Base-by-base conservation (phyloP, 139 green algal species). In the Chlorella sorokiniana region DNA sequence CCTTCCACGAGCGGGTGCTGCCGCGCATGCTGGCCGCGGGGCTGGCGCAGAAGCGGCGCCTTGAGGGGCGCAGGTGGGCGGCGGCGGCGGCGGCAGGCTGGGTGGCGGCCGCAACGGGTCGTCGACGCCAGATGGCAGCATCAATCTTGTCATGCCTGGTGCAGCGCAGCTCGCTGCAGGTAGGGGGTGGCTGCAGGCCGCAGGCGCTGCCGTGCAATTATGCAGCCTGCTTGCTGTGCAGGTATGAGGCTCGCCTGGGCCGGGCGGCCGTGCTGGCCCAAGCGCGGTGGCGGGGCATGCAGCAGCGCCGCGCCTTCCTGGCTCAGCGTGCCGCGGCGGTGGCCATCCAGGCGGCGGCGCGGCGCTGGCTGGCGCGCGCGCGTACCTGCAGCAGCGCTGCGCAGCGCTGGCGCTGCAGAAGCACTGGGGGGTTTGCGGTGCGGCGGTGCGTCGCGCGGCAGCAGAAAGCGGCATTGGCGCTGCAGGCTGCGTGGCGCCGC, bases 341-440 rank as follows among this genome's bases (percentile, higher is more conserved):
- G 0, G 45, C 52, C 42, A 84, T 94, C 25, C 90, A 95, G 85
- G 52, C 69, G 2, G 31, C 56, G 9, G 75, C 88, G 37, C 86
- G 90, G 70, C 81, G 72, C 52, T 87, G 81, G 76, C 75, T 83
- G 23, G 88, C 69, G 14, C n/a, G n/a, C n/a, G n/a, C n/a, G n/a
- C 18, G 1, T 64, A 18, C 7, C n/a, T 72, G 1, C n/a, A 35
- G 18, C 29, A 33, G 22, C 23, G 37, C 22, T 10, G 63, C 40
- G 41, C 61, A 8, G 41, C 41, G 8, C 38, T 81, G 33, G 45
- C 23, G 11, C 6, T 69, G 73, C 54, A 79, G 18, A 38, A 61
- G 29, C 69, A 63, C 42, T 69, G 38, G 52, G 2, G 71, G 27
- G 48, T 48, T 33, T 65, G 8, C 51, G 18, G 54, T 14, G 37